Conservation (phyloP, 345 rosid species). For the Eucalyptus pauciflora region DNA sequence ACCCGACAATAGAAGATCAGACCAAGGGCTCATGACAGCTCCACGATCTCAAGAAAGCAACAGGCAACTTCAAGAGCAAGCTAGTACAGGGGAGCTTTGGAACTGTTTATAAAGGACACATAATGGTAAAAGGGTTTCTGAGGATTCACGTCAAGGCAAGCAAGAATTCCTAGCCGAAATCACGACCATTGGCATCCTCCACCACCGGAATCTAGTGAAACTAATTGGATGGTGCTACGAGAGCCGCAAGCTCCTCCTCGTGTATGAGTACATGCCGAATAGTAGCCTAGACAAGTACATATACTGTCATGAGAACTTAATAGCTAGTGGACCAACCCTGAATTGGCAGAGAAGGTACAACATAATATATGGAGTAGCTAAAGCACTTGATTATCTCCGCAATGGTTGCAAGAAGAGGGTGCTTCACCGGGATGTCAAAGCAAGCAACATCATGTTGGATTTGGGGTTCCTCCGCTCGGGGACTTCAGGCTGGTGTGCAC, state of each 20-base stretch:
- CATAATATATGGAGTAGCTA: slow-evolving; percentile 43
- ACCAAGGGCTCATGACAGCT: slow-evolving; percentile 24
- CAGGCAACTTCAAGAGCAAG: slow-evolving; percentile 45
- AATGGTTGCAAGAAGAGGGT: slow-evolving; percentile 51
- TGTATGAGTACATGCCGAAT: slow-evolving; percentile 63
- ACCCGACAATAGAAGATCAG: slow-evolving; percentile 35
- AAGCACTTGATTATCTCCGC: slow-evolving; percentile 66
- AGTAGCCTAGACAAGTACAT: slow-evolving; percentile 61
- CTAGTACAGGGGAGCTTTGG: slow-evolving; percentile 81
- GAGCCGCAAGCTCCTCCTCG: slow-evolving; percentile 36
- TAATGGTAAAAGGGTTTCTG: slow-evolving; percentile 41
- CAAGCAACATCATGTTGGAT: slow-evolving; percentile 77
- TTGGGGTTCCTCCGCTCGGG: slow-evolving; percentile 38
- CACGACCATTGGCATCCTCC: slow-evolving; percentile 60
- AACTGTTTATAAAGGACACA: slow-evolving; percentile 52
- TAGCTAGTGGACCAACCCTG: slow-evolving; percentile 6
- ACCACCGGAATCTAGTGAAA: slow-evolving; percentile 61
- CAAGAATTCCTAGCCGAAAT: slow-evolving; percentile 75
- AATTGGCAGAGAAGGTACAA: slow-evolving; percentile 42
- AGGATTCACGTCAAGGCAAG: slow-evolving; percentile 62
- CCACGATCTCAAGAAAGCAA: slow-evolving; percentile 54
- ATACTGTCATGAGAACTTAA: slow-evolving; percentile 8
- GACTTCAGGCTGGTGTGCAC: slow-evolving; percentile 82
- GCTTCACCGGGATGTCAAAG: slow-evolving; percentile 63
- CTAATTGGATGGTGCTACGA: slow-evolving; percentile 79